A percentile compares a stretch with the other conserved stretches of the same genome.
Conservation (phyloP, 306 rosid species). For the Fragaria iinumae region DNA sequence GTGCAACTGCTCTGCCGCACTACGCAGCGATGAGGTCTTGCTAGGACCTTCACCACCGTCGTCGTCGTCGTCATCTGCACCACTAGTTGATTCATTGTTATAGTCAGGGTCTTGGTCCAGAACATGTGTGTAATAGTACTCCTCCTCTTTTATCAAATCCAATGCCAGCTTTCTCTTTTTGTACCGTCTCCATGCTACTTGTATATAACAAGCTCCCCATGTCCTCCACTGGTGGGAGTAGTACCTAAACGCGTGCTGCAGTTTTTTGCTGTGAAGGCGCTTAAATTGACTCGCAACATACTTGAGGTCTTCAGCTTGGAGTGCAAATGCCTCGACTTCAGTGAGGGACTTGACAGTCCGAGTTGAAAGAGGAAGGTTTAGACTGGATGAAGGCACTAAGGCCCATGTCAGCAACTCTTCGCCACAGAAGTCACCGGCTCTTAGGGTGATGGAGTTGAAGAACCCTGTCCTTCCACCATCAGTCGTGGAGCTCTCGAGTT, state of each 20-base stretch:
- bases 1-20: conserved; percentile 24
- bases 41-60: conserved; percentile 7
- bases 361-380: conserved; percentile 69
- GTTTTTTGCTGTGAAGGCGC: conserved; percentile 81
- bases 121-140: conserved; percentile 25
- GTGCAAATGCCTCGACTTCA: conserved; percentile 90
- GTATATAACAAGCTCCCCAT: conserved; percentile 80
- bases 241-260: conserved; percentile 84
- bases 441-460: conserved; percentile 67
- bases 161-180: conserved; percentile 51
- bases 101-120: conserved; percentile 27
- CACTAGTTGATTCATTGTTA: conserved; percentile 1
- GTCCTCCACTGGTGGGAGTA: conserved; percentile 91
- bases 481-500: conserved; percentile 85
- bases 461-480: conserved; percentile 82
- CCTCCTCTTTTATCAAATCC: conserved; percentile 64
- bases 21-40: conserved; percentile 11
- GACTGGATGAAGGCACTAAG: conserved; percentile 45
- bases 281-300: conserved; percentile 74
- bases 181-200: conserved; percentile 80
- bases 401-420: conserved; percentile 95
- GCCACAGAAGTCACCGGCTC: conserved; percentile 81
- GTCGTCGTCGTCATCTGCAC: conserved; percentile 9
- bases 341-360: conserved; percentile 61
- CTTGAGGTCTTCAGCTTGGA: conserved; percentile 71